These are phyloP conservation scores for Hyphopichia homilentoma DNA, from an alignment of 805 yeast genomes.

Conservation along the genomic window DNA sequence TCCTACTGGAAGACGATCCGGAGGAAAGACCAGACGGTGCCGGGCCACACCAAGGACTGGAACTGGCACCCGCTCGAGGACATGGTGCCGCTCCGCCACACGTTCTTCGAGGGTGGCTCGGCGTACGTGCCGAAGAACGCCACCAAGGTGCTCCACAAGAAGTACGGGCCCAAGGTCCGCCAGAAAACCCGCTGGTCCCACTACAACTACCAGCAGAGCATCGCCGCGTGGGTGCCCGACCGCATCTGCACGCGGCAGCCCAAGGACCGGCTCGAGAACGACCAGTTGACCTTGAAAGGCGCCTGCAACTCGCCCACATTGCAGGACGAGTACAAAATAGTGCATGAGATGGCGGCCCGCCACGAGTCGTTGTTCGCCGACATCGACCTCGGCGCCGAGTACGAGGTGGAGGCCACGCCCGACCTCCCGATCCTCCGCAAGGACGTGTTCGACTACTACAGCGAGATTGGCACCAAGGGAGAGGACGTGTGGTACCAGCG, in stretches of 20 bases:
- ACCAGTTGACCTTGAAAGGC: slow-evolving; percentile 30
- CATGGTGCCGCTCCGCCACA: slow-evolving; percentile 30
- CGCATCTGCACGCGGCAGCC: slow-evolving; percentile 32
- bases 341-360: slow-evolving; percentile 18
- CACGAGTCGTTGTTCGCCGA: slow-evolving; percentile 19
- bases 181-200: slow-evolving; percentile 21
- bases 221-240: slow-evolving; percentile 46
- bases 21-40: slow-evolving; percentile 11
- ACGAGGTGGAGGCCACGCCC: slow-evolving; percentile 16
- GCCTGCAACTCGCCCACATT: slow-evolving; percentile 34
- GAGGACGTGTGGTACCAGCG: slow-evolving; percentile 9
- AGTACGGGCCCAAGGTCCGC: slow-evolving; percentile 28
- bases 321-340: slow-evolving; percentile 36
- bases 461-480: slow-evolving; percentile 15
- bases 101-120: slow-evolving; percentile 34
- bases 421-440: slow-evolving; percentile 39
- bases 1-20: too few species aligned
- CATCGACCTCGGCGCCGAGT: slow-evolving; percentile 21
- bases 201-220: slow-evolving; percentile 38
- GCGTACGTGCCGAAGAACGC: slow-evolving; percentile 33
- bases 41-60: slow-evolving; percentile 36
- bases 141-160: slow-evolving; percentile 22
- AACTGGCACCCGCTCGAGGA: slow-evolving; percentile 37
- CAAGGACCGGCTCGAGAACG: slow-evolving; percentile 15
- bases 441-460: slow-evolving; percentile 30